Percentiles rank a stretch among this genome's conserved stretches.
Conservation (phyloP, 139 green algal species). For the Parachlorella kessleri region DNA sequence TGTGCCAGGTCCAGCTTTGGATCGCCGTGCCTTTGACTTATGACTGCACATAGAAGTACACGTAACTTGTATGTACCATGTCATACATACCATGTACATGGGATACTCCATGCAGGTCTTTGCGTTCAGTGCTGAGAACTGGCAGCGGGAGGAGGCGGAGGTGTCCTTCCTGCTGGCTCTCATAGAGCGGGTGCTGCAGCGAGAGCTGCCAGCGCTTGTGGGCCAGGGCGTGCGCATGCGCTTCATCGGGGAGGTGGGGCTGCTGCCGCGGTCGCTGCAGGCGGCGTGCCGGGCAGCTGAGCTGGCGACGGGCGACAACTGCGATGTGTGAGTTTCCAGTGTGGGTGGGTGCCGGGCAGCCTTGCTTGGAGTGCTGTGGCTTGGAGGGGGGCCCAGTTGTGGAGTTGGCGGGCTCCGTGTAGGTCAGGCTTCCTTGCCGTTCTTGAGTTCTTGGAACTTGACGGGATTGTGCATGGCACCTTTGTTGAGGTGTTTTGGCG, state of each 20-base stretch:
- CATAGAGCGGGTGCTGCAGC: conserved; percentile 44
- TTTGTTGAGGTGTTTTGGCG: too few species aligned
- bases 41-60: not conserved
- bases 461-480: too few species aligned
- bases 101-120: conserved; percentile 17
- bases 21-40: not conserved
- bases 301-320: conserved; percentile 45
- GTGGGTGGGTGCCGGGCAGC: too few species aligned
- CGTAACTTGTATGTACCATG: not conserved
- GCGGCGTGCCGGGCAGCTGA: conserved; percentile 31
- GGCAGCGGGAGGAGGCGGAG: conserved; percentile 40
- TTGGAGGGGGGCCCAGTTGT: too few species aligned
- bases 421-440: too few species aligned
- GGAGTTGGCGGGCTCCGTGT: too few species aligned
- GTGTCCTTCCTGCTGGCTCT: conserved; percentile 55
- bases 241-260: conserved; percentile 51
- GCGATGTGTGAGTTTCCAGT: too few species aligned
- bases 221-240: conserved; percentile 42
- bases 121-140: conserved; percentile 66
- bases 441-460: too few species aligned
- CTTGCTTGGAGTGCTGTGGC: too few species aligned
- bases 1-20: not conserved
- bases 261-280: conserved; percentile 40
- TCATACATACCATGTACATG: not conserved
- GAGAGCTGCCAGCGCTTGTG: conserved; percentile 33